Evolutionary conservation across 164 flowering plant genomes (phyloP), one percentile per base, ranked within the genome.

Genomic region (Nymphaea thermarum): DNA sequence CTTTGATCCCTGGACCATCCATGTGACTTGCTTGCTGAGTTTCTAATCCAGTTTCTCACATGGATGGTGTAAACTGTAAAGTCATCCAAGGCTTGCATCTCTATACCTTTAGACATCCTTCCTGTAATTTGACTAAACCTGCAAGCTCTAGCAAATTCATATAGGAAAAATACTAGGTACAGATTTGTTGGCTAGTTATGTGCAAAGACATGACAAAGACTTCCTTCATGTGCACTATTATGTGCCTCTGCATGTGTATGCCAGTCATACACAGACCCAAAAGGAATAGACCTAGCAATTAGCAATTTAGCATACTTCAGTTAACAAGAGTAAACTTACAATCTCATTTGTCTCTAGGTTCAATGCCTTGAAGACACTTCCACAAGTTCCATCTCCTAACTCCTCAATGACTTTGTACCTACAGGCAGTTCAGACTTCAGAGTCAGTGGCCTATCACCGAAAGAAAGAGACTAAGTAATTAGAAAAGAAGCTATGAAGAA

Each of bases 371-470:
- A 78, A 91, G 69, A 91, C 98, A 81, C 77, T 74, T 68, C 98
- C 98, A 78, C 92, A 87, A 62, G 98, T 86, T 72, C 98, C 98
- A 83, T 87, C 92, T 68, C 98, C 98, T 80, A 91, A 83, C 82
- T 91, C 98, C 66, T 82, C 70, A 77, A 85, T 77, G 70, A 82
- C 66, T 79, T 74, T 84, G 76, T 89, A 91, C 70, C 98, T 91
- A 75, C 63, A 73, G 42, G 68, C 66, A 42, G 15, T 67, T 8
- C 6, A 60, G 42, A 42, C 11, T 67, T 8, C 6, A 60, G 42
- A 62, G 69, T 17, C 4, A 18, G 17, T 16, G 51, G 65, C 17
- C 36, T 25, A 25, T 25, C 36, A 25, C 36, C 36, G 18, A 65
- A 18, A 44, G 68, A 5, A 0, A 67, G 51, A 63, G 10, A 47